A percentile compares a stretch with the other conserved stretches of the same genome.
Conservation (phyloP, 371 early-diverging fungal genomes). For the Chytridiales sp. region DNA sequence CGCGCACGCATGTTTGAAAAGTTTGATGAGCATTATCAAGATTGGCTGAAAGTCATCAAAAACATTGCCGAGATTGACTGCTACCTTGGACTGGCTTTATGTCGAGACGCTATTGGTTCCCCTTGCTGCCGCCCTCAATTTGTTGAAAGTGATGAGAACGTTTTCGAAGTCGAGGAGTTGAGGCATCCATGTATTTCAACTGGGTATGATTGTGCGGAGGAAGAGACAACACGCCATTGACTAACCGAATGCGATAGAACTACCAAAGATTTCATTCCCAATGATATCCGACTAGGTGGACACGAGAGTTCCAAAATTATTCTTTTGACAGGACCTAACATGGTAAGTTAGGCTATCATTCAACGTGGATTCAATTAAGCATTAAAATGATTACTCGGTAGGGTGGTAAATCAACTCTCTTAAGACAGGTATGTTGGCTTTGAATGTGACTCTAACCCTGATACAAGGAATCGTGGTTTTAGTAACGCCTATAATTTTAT, state of each 20-base stretch:
- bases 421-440: constrained; percentile 72
- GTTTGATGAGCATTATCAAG: constrained; percentile 74
- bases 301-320: constrained; percentile 66
- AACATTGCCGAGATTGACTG: constrained; percentile 90
- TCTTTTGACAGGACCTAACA: constrained; percentile 98
- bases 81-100: constrained; percentile 75
- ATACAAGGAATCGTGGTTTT: too few species aligned
- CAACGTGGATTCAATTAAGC: background rate
- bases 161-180: constrained; percentile 75
- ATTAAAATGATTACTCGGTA: background rate
- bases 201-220: background rate
- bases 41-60: constrained; percentile 67
- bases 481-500: constrained; percentile 28
- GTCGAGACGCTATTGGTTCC: constrained; percentile 66
- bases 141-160: constrained; percentile 42
- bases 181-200: constrained; percentile 82
- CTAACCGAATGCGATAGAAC: constrained; percentile 9
- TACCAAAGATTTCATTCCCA: constrained; percentile 85
- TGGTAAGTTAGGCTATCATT: constrained; percentile 44
- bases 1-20: constrained; percentile 67
- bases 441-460: background rate
- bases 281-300: constrained; percentile 83
- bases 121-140: constrained; percentile 81
- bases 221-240: background rate
- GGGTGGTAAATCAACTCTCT: constrained; percentile 88